Percentiles rank a stretch among this genome's conserved stretches.
These are phyloP conservation scores for Botryosphaeria dothidea DNA, from an alignment of 2,329 filamentous ascomycete genomes.

Conservation along the genomic window DNA sequence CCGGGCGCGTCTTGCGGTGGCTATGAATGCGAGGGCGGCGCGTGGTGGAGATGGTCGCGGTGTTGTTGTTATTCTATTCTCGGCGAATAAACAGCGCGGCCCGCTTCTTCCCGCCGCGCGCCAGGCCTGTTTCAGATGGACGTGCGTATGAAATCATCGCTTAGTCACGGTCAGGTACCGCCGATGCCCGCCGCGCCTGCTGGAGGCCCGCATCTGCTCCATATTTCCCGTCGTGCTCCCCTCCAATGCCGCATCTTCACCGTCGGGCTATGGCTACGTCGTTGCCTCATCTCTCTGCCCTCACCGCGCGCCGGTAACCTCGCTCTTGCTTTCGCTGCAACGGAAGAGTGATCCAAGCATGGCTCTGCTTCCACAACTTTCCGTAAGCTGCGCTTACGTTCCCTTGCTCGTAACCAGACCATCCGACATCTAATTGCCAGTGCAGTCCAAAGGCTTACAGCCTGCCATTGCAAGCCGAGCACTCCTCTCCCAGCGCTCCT, in stretches of 20 bases:
- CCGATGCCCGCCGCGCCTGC: slow-evolving; percentile 1
- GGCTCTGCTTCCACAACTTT: slow-evolving; percentile 20
- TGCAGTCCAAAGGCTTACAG: slow-evolving; percentile 28
- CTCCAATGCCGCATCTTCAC: slow-evolving; percentile 3
- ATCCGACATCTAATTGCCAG: slow-evolving; percentile 14
- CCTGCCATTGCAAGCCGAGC: slow-evolving; percentile 31
- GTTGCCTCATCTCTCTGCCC: not conserved
- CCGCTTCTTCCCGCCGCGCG: not conserved
- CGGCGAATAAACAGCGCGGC: not conserved
- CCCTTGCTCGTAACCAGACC: slow-evolving; percentile 1
- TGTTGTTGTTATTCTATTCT: slow-evolving; percentile 8
- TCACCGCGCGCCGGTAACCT: slow-evolving; percentile 14
- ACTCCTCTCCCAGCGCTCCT: not conserved
- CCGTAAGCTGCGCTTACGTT: slow-evolving; percentile 19
- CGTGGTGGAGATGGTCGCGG: not conserved
- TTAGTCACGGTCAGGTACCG: slow-evolving; percentile 8
- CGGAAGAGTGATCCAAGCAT: slow-evolving; percentile 1
- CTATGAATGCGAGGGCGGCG: slow-evolving; percentile 12
- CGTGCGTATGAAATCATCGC: slow-evolving; percentile 8
- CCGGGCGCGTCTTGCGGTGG: not conserved
- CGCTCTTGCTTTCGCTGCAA: not conserved
- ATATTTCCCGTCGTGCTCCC: not conserved
- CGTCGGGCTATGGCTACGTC: slow-evolving; percentile 8
- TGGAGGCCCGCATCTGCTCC: slow-evolving; percentile 12
- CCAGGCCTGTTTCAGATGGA: slow-evolving; percentile 8